phyloP scores from a whole-genome alignment of 805 yeast genomes.

The Saturnispora gosingensis region DNA sequence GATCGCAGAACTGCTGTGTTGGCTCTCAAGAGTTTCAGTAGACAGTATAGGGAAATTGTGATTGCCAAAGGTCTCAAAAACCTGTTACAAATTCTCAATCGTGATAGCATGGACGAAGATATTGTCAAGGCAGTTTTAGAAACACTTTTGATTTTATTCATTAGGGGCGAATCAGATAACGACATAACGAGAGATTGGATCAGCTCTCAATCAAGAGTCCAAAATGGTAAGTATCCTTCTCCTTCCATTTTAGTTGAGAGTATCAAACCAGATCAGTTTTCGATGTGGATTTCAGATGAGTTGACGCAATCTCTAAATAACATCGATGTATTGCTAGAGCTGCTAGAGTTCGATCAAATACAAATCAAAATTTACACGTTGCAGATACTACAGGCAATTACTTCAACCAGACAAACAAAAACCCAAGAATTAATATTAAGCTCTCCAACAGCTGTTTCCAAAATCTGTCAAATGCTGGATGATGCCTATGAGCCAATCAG shows the following conservation, averaged over 20 bases:
- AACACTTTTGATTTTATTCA: conserved; percentile 72
- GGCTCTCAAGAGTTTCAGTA: conserved; percentile 78
- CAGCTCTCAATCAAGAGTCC: conserved; percentile 61
- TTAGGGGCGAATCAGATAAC: conserved; percentile 52
- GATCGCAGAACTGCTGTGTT: conserved; percentile 89
- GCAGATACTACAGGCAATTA: conserved; percentile 76
- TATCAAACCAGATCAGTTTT: conserved; percentile 65
- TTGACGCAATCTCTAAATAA: conserved; percentile 56
- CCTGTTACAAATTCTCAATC: conserved; percentile 51
- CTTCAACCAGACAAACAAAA: conserved; percentile 62
- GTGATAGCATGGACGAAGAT: conserved; percentile 57
- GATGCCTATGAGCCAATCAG: conserved; percentile 76
- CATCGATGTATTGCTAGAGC: conserved; percentile 39
- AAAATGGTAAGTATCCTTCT: conserved; percentile 72
- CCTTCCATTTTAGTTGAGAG: conserved; percentile 52
- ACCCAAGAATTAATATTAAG: conserved; percentile 66
- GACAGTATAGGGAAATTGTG: conserved; percentile 84
- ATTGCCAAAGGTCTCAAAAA: conserved; percentile 80
- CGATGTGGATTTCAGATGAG: conserved; percentile 93
- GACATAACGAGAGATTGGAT: conserved; percentile 62
- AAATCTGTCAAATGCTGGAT: conserved; percentile 53
- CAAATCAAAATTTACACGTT: conserved; percentile 73
- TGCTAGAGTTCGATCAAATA: conserved; percentile 44
- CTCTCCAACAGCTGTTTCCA: conserved; percentile 72
- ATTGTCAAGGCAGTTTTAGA: conserved; percentile 76